phyloP scores from a whole-genome alignment of 2,329 filamentous ascomycete genomes.

The Sporothrix dimorphospora region DNA sequence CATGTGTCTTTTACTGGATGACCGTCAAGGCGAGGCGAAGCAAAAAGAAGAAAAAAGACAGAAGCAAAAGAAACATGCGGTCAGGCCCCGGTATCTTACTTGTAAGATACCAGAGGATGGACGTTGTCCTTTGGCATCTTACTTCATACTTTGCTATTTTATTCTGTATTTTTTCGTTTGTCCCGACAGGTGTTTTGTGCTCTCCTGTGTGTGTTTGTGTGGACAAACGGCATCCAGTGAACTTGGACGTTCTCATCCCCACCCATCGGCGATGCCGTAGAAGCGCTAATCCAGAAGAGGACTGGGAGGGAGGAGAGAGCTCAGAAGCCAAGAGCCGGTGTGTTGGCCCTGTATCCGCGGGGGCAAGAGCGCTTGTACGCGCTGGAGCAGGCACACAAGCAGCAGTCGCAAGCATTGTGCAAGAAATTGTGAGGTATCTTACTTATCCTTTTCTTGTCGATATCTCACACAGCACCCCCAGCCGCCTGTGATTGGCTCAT shows the following conservation, averaged over 20 bases:
- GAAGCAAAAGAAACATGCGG: background rate
- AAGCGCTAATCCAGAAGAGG: slow-evolving; percentile 8
- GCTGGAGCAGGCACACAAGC: background rate
- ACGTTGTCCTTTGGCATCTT: background rate
- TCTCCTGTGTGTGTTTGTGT: background rate
- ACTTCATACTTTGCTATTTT: background rate
- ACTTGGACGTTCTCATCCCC: slow-evolving; percentile 2
- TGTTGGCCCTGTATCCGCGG: background rate
- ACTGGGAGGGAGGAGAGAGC: background rate
- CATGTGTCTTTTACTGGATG: background rate
- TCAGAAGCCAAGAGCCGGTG: slow-evolving; percentile 1
- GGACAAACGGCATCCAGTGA: slow-evolving; percentile 9
- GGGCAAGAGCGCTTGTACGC: background rate
- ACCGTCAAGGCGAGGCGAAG: background rate
- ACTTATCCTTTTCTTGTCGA: background rate
- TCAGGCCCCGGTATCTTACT: background rate
- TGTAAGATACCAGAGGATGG: too few species aligned
- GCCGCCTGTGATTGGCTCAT: background rate
- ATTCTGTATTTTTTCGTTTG: background rate
- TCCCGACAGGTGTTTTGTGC: background rate
- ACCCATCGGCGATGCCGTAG: slow-evolving; percentile 27
- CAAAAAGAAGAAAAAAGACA: background rate
- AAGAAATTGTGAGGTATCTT: too few species aligned
- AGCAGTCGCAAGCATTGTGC: background rate
- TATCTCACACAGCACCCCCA: background rate